Evolutionary conservation across 495 filamentous ascomycete genomes (phyloP).

Genomic region (Achaetomiella virescens): DNA sequence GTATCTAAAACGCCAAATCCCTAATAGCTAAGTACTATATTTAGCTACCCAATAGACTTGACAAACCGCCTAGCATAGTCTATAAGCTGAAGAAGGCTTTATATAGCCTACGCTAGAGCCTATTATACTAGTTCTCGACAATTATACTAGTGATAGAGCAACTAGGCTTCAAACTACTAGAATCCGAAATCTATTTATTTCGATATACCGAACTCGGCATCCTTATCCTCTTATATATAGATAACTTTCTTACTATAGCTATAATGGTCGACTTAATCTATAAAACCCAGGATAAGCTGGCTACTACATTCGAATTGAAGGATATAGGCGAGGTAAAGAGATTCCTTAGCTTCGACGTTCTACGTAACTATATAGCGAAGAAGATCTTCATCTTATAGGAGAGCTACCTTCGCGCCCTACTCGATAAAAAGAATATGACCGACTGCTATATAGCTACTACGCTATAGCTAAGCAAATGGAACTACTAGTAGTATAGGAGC

Average conservation of each 20-base stretch:
- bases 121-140: slow-evolving; percentile 8
- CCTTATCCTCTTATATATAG: not conserved
- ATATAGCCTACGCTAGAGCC: not conserved
- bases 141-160: not conserved
- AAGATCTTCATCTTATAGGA: slow-evolving; percentile 2
- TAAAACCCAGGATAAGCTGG: too few species aligned
- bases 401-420: not conserved
- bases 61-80: not conserved
- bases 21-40: not conserved
- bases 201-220: not conserved
- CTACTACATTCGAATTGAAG: not conserved
- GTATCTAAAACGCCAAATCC: not conserved
- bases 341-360: slow-evolving; percentile 5
- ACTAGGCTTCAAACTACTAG: not conserved
- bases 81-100: not conserved
- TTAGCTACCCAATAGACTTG: not conserved
- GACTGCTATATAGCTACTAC: not conserved
- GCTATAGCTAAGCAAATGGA: not conserved
- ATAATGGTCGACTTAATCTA: slow-evolving; percentile 1
- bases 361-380: not conserved
- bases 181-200: not conserved
- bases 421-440: not conserved
- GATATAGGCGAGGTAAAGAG: not conserved
- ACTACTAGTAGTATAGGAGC: not conserved
- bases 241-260: too few species aligned